phyloP scores from a whole-genome alignment of 208 protist genomes.

The Trypanosoma brucei region DNA sequence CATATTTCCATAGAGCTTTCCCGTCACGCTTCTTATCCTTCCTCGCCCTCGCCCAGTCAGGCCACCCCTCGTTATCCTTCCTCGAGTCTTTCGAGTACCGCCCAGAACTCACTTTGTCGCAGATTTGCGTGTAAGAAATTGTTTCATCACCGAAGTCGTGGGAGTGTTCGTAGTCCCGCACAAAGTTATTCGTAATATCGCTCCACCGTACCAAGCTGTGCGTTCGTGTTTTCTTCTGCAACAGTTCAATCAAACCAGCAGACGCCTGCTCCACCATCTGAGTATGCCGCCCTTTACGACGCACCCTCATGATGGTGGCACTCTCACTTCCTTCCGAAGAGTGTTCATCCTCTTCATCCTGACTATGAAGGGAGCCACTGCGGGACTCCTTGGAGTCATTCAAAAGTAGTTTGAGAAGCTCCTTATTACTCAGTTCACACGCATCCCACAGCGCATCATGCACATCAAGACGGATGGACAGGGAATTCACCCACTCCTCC shows the following conservation, averaged over 20 bases:
- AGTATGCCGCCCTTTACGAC: neutral
- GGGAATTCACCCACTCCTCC: slow-evolving; percentile 16
- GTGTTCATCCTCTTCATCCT: neutral
- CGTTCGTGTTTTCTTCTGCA: neutral
- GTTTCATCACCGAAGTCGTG: slow-evolving; percentile 14
- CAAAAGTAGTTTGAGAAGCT: slow-evolving; percentile 5
- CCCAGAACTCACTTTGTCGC: neutral
- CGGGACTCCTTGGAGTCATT: neutral
- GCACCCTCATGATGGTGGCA: neutral
- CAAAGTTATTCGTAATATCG: slow-evolving; percentile 77
- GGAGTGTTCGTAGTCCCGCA: slow-evolving; percentile 41
- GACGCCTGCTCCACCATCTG: neutral
- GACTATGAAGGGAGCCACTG: neutral
- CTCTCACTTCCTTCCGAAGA: neutral
- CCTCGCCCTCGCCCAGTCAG: slow-evolving; percentile 5
- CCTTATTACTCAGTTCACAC: slow-evolving; percentile 17
- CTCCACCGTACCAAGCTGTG: slow-evolving; percentile 68
- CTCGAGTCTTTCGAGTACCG: slow-evolving; percentile 4
- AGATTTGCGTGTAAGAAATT: slow-evolving; percentile 14
- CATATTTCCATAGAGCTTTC: slow-evolving; percentile 32
- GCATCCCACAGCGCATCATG: slow-evolving; percentile 17
- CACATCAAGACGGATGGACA: slow-evolving; percentile 8
- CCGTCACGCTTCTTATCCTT: slow-evolving; percentile 26
- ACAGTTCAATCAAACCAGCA: neutral
- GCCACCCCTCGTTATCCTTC: slow-evolving; percentile 10